Percentiles rank a stretch among this genome's conserved stretches.
phyloP scores from a whole-genome alignment of 139 green algal species.

The Nannochloris sp. region DNA sequence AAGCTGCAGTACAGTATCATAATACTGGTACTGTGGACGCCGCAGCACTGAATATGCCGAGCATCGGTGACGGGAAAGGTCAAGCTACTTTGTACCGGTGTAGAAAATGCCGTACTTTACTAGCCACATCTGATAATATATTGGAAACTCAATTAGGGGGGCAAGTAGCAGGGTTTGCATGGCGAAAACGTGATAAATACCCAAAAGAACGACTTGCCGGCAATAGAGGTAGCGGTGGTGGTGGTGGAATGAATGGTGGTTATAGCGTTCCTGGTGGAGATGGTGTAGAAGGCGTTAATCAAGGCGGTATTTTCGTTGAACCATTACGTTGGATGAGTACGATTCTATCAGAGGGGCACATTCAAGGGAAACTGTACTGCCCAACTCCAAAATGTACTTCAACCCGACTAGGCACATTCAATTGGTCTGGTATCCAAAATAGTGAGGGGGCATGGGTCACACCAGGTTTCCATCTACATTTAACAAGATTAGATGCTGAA shows the following conservation, averaged over 20 bases:
- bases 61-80: no score
- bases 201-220: conserved; percentile 2
- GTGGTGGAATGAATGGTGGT: not conserved
- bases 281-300: not conserved
- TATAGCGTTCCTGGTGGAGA: no score
- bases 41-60: conserved; percentile 22
- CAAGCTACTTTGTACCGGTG: conserved; percentile 59
- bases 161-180: conserved; percentile 25
- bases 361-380: conserved; percentile 84
- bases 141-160: conserved; percentile 43
- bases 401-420: conserved; percentile 68
- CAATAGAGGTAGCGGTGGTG: conserved; percentile 3
- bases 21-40: conserved; percentile 42
- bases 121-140: conserved; percentile 52
- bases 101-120: conserved; percentile 59
- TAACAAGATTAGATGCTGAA: conserved; percentile 40
- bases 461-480: conserved; percentile 70
- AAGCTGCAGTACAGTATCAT: conserved; percentile 37
- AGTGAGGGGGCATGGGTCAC: conserved; percentile 50
- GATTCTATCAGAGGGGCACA: conserved; percentile 32
- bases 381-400: conserved; percentile 42
- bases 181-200: conserved; percentile 23
- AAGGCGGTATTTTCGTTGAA: conserved; percentile 61
- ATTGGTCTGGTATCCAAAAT: conserved; percentile 65
- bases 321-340: conserved; percentile 75